Conservation (phyloP, 176 grass and related monocot genomes). For the Oryza brachyantha region DNA sequence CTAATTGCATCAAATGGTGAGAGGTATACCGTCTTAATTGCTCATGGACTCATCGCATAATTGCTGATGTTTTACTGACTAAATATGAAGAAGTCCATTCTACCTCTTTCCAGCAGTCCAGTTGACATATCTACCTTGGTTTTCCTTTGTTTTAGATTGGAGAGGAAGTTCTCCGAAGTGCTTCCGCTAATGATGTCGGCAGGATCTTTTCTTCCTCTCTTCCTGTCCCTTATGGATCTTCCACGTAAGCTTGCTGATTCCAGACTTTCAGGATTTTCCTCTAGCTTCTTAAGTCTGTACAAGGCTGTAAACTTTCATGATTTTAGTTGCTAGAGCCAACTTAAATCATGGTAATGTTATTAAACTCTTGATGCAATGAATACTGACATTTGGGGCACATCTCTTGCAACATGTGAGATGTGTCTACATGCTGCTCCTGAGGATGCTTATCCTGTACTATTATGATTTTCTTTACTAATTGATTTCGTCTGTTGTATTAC, state of each 20-base stretch:
- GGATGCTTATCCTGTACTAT: constrained; percentile 11
- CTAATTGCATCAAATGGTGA: constrained; percentile 91
- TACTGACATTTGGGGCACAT: constrained; percentile 4
- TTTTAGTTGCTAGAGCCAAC: constrained; percentile 12
- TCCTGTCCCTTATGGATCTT: constrained; percentile 75
- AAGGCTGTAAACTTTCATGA: neutral
- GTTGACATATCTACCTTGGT: constrained; percentile 16
- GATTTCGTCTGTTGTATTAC: neutral
- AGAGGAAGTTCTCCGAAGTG: constrained; percentile 69
- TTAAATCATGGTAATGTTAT: neutral
- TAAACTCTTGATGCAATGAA: neutral
- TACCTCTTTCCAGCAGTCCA: neutral
- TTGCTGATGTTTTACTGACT: neutral
- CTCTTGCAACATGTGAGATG: neutral
- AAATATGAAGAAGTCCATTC: neutral
- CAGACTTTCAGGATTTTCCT: constrained; percentile 19
- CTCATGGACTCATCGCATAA: neutral
- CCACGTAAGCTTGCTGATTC: constrained; percentile 56
- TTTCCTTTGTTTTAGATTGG: constrained; percentile 57
- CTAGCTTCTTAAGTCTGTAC: neutral
- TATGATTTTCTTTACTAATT: neutral
- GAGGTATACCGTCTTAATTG: constrained; percentile 53
- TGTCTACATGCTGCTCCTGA: neutral
- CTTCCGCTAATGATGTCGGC: constrained; percentile 88
- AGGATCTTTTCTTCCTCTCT: constrained; percentile 98